Evolutionary conservation across 208 protist genomes (phyloP), one percentile per base, ranked within the genome.

Genomic region (Trypanosomatidae sp.): DNA sequence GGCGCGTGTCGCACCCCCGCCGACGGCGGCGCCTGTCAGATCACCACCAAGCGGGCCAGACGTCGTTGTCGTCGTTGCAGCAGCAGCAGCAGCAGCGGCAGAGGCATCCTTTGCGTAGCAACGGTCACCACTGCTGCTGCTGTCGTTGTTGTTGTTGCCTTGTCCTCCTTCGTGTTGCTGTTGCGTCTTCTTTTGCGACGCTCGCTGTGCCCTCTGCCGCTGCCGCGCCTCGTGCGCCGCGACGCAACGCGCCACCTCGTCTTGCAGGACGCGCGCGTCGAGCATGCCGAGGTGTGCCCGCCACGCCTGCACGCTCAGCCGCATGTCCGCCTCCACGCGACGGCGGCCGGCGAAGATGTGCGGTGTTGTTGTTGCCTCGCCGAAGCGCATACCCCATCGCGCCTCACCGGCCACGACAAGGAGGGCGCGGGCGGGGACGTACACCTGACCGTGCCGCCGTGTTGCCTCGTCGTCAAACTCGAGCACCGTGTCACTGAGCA

Each of bases 381-480:
- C 84, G 30, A 86, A 81, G 21, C 84, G 75, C 33, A 82, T 88
- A 7, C 84, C 84, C 79, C 84, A 92, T 2, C 84, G 71, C 3
- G 60, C 61, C 63, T 92, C 84, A n/a, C 67, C 84, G 0, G 76
- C 81, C 33, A 75, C 70, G n/a, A 43, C 40, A 71, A 89, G 66
- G 1, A 88, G 42, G 11, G 79, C 57, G 13, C 84, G 65, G 20
- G 74, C 58, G 0, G 84, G 84, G 0, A 92, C 50, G 26, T 66
- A 63, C 19, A 76, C 79, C 49, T 82, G 60, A 7, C 84, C 84
- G 0, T 43, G 15, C 6, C 84, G 72, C n/a, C 71, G 56, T 8
- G 75, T 81, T 30, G 67, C 61, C 56, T 92, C 84, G 57, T 92
- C 79, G 43, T 92, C 84, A 56, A 92, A 85, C 13, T 65, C 54